These are phyloP conservation scores for Salvia hispanica DNA, from an alignment of 257 asterid genomes.

Conservation along the genomic window DNA sequence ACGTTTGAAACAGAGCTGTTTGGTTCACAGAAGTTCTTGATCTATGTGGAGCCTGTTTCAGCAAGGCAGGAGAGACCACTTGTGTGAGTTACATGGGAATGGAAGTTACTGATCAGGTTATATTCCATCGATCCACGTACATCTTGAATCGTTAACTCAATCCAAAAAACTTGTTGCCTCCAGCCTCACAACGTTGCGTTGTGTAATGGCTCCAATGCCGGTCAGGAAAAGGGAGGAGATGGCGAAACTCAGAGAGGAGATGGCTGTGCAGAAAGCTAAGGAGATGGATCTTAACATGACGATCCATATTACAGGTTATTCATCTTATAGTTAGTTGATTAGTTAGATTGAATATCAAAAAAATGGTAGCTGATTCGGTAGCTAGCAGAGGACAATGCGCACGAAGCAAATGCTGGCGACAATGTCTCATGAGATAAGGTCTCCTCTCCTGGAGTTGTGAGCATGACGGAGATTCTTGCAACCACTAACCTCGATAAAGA, in stretches of 20 bases:
- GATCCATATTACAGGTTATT: constrained; percentile 80
- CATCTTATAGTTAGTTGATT: neutral
- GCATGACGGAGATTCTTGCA: constrained; percentile 90
- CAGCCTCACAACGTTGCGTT: constrained; percentile 6
- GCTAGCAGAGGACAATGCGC: constrained; percentile 90
- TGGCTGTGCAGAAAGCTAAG: constrained; percentile 90
- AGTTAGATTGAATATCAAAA: neutral
- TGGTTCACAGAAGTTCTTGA: constrained; percentile 77
- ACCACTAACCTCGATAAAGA: constrained; percentile 78
- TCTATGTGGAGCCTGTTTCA: constrained; percentile 85
- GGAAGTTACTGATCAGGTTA: constrained; percentile 91
- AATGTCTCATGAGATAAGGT: too few species aligned
- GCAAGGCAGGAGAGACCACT: constrained; percentile 78
- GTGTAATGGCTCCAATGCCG: constrained; percentile 37
- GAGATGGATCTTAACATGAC: constrained; percentile 91
- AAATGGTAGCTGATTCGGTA: constrained; percentile 8
- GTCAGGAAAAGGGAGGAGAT: constrained; percentile 78
- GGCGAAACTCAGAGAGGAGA: constrained; percentile 82
- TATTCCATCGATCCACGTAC: neutral
- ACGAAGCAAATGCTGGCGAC: constrained; percentile 96
- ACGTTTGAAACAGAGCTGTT: constrained; percentile 81
- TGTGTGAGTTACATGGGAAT: constrained; percentile 94
- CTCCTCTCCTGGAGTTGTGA: constrained; percentile 88
- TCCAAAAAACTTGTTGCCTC: neutral
- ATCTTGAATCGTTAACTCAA: neutral